Percentiles rank a stretch among this genome's conserved stretches.
These are phyloP conservation scores for Chaetomidium leptoderma DNA, from an alignment of 495 filamentous ascomycete species.

Conservation along the genomic window DNA sequence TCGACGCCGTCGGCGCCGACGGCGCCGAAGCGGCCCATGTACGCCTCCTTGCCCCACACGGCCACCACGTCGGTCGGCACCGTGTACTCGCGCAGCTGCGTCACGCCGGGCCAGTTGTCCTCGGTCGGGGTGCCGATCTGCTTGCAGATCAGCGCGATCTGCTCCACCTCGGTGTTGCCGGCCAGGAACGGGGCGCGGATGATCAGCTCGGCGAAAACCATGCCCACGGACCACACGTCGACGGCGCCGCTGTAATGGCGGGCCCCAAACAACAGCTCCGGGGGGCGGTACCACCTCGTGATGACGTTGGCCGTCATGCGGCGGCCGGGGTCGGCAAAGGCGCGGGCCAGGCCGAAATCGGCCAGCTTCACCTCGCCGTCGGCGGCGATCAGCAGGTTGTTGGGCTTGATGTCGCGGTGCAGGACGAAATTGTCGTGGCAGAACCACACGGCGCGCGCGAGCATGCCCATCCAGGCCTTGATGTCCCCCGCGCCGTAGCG, in stretches of 20 bases:
- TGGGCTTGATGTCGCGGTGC: conserved; percentile 98
- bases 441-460: conserved; percentile 88
- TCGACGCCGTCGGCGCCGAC: conserved; percentile 79
- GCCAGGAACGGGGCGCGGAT: conserved; percentile 75
- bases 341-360: conserved; percentile 92
- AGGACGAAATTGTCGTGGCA: conserved; percentile 93
- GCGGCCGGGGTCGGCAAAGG: conserved; percentile 81
- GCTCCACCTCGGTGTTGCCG: conserved; percentile 65
- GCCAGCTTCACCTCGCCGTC: conserved; percentile 92
- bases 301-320: conserved; percentile 93
- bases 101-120: conserved; percentile 92
- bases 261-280: conserved; percentile 87
- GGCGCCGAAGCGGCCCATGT: conserved; percentile 65
- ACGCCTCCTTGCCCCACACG: conserved; percentile 63
- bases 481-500: conserved; percentile 70
- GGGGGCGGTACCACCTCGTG: conserved; percentile 93
- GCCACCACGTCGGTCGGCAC: conserved; percentile 58
- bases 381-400: conserved; percentile 91
- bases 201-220: conserved; percentile 88
- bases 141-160: conserved; percentile 75
- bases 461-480: conserved; percentile 98
- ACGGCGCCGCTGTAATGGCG: conserved; percentile 85
- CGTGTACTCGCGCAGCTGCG: conserved; percentile 69
- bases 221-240: conserved; percentile 92
- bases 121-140: conserved; percentile 89